phyloP scores from a whole-genome alignment of 805 yeast genomes.

The Vanderwaltozyma yarrowii region DNA sequence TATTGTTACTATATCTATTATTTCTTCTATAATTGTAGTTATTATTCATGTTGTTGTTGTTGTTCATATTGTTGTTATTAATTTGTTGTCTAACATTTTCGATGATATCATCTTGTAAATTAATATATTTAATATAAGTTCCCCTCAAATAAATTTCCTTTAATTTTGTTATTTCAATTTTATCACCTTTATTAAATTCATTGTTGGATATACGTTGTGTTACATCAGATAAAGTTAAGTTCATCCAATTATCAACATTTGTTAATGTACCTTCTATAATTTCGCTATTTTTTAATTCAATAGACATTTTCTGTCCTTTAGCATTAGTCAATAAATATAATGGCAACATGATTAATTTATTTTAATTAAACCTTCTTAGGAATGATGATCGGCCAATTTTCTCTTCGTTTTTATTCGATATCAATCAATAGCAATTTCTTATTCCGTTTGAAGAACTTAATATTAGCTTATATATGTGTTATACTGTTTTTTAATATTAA shows the following conservation, averaged over 20 bases:
- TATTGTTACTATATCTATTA: conserved; percentile 10
- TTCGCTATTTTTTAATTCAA: conserved; percentile 89
- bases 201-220: conserved; percentile 35
- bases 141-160: conserved; percentile 80
- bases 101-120: conserved; percentile 67
- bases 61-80: conserved; percentile 36
- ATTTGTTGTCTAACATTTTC: conserved; percentile 65
- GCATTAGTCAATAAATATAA: conserved; percentile 83
- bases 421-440: no score
- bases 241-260: conserved; percentile 95
- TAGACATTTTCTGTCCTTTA: conserved; percentile 75
- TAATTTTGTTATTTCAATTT: conserved; percentile 45
- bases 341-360: conserved; percentile 49
- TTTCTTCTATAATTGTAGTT: conserved; percentile 19
- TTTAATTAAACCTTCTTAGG: no score
- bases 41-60: conserved; percentile 22
- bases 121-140: conserved; percentile 65
- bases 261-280: conserved; percentile 73
- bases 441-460: no score
- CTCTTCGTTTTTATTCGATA: no score
- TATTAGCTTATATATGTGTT: no score
- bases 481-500: no score
- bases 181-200: conserved; percentile 4
- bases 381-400: no score
- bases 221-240: conserved; percentile 70